phyloP scores from a whole-genome alignment of 257 asterid species.

The Solanum stenotomum region DNA sequence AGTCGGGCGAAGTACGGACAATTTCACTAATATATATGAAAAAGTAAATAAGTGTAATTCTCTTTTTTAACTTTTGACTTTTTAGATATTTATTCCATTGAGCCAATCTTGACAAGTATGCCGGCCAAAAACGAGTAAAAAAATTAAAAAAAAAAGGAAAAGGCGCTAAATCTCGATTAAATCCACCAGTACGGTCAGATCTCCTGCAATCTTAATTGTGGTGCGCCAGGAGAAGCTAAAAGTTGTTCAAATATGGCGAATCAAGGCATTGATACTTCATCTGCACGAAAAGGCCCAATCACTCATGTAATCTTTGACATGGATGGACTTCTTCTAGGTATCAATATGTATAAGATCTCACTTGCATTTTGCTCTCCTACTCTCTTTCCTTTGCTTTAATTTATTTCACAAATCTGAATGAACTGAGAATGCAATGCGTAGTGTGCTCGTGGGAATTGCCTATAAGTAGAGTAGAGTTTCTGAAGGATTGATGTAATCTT shows the following conservation, averaged over 20 bases:
- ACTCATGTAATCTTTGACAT: constrained; percentile 91
- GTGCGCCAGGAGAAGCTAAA: not conserved
- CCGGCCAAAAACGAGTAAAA: too few species aligned
- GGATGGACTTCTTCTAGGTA: constrained; percentile 95
- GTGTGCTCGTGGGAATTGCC: not conserved
- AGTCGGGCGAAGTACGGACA: too few species aligned
- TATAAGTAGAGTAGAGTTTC: not conserved
- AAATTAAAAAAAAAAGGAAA: too few species aligned
- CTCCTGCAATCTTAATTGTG: too few species aligned
- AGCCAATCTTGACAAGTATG: too few species aligned
- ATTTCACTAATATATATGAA: too few species aligned
- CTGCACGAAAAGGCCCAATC: constrained; percentile 33
- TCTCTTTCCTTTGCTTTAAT: not conserved
- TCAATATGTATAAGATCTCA: not conserved
- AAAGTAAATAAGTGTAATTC: too few species aligned
- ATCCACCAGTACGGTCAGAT: not conserved
- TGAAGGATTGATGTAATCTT: not conserved
- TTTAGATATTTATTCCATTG: too few species aligned
- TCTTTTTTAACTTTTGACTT: too few species aligned
- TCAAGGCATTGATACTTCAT: constrained; percentile 5
- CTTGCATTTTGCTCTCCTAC: not conserved
- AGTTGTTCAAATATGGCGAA: constrained; percentile 32
- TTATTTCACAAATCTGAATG: not conserved
- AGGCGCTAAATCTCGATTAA: too few species aligned
- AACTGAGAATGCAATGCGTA: not conserved